Base-by-base conservation (phyloP, 306 rosid species). In the Amphicarpaea edgeworthii region DNA sequence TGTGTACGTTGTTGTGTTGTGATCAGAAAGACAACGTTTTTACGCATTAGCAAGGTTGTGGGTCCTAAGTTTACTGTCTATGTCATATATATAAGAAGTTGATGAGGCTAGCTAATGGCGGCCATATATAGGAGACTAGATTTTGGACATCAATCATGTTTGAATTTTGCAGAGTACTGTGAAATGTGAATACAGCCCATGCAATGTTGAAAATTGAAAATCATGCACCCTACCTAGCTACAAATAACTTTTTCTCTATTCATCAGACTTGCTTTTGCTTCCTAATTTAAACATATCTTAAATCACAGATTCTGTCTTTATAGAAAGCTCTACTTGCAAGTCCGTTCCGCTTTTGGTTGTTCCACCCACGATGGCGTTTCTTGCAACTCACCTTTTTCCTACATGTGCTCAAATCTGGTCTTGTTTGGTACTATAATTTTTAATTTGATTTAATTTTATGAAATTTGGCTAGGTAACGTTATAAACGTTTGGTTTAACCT, bases 11-110 rank as follows among this genome's bases (percentile, higher is more conserved):
- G 43, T 59, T 45, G 38, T 68, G n/a, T 19, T 20, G 7, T 34
- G 43, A 58, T 60, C 63, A 69, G 49, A 12, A 42, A 45, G 67
- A 8, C 45, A 70, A 19, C 32, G 15, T 47, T 53, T 17, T 50
- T 70, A 37, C 47, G 58, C 23, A 15, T 77, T 53, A 45, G 47
- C 20, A 68, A 73, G 30, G 66, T 59, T 8, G 26, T 60, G 87
- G 84, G 83, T 77, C 85, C 82, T 65, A 21, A 47, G 20, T 28
- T 72, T 68, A 74, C 68, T 85, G 79, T 80, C 60, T 19, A 43
- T 69, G 55, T 63, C 50, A 19, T 45, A 57, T 40, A 41, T 40
- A 41, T 24, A 23, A 77, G 38, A 43, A 12, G 37, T n/a, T 66
- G 76, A 55, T 66, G 76, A 55, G 54, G 53, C 16, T 43, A 30